phyloP scores from a whole-genome alignment of 2,329 filamentous ascomycete species.

The Sarocladiaceae sp. region DNA sequence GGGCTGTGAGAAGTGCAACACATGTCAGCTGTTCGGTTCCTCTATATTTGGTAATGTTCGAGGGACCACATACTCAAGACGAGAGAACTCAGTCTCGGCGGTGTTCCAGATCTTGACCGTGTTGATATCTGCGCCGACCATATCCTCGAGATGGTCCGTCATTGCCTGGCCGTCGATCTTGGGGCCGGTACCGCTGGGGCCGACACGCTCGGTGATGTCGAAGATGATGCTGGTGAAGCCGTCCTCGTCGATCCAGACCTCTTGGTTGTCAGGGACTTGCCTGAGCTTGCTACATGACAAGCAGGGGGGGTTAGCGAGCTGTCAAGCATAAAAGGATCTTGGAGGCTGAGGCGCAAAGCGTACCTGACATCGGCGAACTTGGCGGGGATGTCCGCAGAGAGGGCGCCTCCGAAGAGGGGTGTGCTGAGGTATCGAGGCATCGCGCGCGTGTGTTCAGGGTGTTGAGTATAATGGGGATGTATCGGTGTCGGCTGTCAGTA shows the following conservation, averaged over 20 bases:
- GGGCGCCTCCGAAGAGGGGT: conserved; percentile 66
- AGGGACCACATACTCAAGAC: conserved; percentile 42
- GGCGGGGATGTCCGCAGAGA: conserved; percentile 60
- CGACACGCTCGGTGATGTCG: conserved; percentile 81
- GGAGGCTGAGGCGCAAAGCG: conserved; percentile 12
- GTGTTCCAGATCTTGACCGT: conserved; percentile 61
- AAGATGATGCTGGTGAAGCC: conserved; percentile 85
- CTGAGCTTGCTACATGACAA: conserved; percentile 62
- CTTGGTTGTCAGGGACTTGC: conserved; percentile 80
- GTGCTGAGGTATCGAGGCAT: conserved; percentile 42
- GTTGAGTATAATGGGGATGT: background rate
- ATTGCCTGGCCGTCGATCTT: conserved; percentile 61
- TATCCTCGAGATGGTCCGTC: conserved; percentile 62
- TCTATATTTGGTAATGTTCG: no score
- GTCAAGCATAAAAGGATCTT: background rate
- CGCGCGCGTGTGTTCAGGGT: background rate
- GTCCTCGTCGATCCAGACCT: conserved; percentile 79
- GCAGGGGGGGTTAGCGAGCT: no score
- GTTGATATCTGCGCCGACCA: conserved; percentile 57
- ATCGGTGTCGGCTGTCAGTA: background rate
- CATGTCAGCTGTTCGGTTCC: no score
- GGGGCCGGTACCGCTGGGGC: conserved; percentile 42
- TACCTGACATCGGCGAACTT: conserved; percentile 71
- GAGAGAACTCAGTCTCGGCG: conserved; percentile 52
- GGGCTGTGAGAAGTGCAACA: conserved; percentile 15